Percentiles rank a stretch among this genome's conserved stretches.
phyloP scores from a whole-genome alignment of 1,284 basidiomycete species.

The Pseudozyma pruni region DNA sequence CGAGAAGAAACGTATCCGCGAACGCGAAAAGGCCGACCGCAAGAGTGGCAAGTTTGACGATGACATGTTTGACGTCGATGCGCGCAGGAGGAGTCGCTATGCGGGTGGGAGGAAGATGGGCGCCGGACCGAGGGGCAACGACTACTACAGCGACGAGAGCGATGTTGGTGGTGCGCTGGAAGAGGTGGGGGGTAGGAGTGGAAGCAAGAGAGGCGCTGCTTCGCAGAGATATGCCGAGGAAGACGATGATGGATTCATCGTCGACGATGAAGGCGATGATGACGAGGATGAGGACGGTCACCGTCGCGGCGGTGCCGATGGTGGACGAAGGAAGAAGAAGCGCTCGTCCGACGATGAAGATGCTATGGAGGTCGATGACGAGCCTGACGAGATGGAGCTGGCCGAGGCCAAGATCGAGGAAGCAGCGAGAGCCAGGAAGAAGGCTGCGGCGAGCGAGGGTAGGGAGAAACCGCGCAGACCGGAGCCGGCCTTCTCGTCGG shows the following conservation, averaged over 20 bases:
- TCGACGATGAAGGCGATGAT: conserved; percentile 55
- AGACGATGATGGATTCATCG: conserved; percentile 65
- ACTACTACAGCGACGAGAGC: conserved; percentile 62
- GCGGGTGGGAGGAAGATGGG: conserved; percentile 40
- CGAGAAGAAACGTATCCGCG: conserved; percentile 61
- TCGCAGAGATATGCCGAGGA: conserved; percentile 48
- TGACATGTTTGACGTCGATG: conserved; percentile 55
- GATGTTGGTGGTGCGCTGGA: conserved; percentile 41
- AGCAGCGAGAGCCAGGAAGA: conserved; percentile 42
- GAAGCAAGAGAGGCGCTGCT: conserved; percentile 29
- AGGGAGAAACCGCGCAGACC: conserved; percentile 32
- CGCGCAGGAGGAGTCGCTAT: conserved; percentile 30
- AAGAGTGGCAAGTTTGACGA: conserved; percentile 51
- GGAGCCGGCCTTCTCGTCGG: conserved; percentile 39
- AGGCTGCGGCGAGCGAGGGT: conserved; percentile 20
- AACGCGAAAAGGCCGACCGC: conserved; percentile 49
- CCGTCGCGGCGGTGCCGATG: conserved; percentile 14
- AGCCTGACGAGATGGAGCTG: conserved; percentile 62
- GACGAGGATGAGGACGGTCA: conserved; percentile 41
- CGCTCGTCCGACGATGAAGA: conserved; percentile 40
- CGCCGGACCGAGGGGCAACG: conserved; percentile 46
- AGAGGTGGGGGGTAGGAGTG: conserved; percentile 24
- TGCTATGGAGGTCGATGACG: conserved; percentile 61
- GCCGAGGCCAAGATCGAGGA: conserved; percentile 49
- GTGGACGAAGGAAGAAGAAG: conserved; percentile 35